phyloP scores from a whole-genome alignment of 169 alveolate species.

The Plasmodium billcollinsi region DNA sequence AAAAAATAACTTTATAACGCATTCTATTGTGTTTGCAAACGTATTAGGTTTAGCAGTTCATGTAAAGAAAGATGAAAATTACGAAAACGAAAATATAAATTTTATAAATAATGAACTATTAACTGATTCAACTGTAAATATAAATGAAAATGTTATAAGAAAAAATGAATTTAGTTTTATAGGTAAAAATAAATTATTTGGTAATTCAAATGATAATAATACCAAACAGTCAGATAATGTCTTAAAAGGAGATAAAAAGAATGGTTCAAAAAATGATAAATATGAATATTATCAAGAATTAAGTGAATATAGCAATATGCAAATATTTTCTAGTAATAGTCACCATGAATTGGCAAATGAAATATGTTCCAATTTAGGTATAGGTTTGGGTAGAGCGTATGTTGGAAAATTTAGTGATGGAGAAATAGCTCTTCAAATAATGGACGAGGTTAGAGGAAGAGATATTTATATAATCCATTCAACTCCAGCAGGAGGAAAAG shows the following conservation, averaged over 20 bases:
- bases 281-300: constrained; percentile 77
- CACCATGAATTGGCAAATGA: constrained; percentile 83
- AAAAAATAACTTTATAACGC: constrained; percentile 18
- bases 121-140: background rate
- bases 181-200: constrained; percentile 22
- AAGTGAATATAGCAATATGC: constrained; percentile 75
- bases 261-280: constrained; percentile 48
- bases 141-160: constrained; percentile 10
- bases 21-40: constrained; percentile 46
- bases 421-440: constrained; percentile 87
- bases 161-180: constrained; percentile 57
- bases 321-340: constrained; percentile 80
- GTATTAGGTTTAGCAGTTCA: constrained; percentile 26
- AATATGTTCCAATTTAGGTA: constrained; percentile 85
- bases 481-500: constrained; percentile 88
- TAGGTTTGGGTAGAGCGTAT: constrained; percentile 83
- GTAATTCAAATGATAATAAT: constrained; percentile 17
- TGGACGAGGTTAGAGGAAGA: constrained; percentile 92
- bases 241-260: constrained; percentile 7
- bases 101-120: background rate
- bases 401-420: constrained; percentile 92
- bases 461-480: constrained; percentile 90
- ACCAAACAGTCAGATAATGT: constrained; percentile 9
- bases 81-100: constrained; percentile 38
- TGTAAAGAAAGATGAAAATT: constrained; percentile 48